Evolutionary conservation across 176 grass and related monocot species (phyloP).

Genomic region (Thalia dealbata): DNA sequence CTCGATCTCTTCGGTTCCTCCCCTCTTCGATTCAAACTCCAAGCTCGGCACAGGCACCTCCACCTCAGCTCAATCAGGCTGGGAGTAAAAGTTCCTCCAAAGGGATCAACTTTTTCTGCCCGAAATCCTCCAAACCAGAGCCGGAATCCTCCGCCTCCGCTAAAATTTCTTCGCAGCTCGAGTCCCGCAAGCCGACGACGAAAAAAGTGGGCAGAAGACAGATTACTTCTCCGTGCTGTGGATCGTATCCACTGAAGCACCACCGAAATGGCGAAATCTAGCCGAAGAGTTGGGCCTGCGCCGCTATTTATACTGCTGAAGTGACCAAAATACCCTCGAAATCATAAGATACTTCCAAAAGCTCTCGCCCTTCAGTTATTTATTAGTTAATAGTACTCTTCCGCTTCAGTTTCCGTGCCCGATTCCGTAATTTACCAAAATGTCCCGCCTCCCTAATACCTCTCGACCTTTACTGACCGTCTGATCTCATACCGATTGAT

Average conservation of each 20-base stretch:
- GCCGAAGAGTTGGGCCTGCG: background rate
- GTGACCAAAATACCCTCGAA: conserved; percentile 20
- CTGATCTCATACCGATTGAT: no score
- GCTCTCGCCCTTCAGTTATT: background rate
- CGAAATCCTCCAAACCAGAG: background rate
- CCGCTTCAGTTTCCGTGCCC: conserved; percentile 5
- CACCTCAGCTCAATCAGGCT: background rate
- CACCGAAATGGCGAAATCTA: background rate
- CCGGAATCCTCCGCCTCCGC: background rate
- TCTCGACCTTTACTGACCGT: no score
- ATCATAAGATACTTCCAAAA: conserved; percentile 5
- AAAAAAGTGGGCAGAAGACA: background rate
- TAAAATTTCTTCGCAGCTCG: background rate
- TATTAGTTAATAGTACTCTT: no score
- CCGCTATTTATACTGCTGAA: conserved; percentile 26
- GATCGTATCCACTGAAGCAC: background rate
- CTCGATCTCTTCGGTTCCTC: background rate
- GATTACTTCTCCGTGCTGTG: background rate
- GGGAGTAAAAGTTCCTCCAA: background rate
- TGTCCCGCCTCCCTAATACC: no score
- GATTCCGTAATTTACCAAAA: background rate
- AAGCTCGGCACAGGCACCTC: background rate
- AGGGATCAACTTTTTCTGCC: background rate
- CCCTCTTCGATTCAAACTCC: no score
- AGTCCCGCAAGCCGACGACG: background rate